These are phyloP conservation scores for Candida sakaeoensis DNA, from an alignment of 805 yeast species.

Conservation along the genomic window DNA sequence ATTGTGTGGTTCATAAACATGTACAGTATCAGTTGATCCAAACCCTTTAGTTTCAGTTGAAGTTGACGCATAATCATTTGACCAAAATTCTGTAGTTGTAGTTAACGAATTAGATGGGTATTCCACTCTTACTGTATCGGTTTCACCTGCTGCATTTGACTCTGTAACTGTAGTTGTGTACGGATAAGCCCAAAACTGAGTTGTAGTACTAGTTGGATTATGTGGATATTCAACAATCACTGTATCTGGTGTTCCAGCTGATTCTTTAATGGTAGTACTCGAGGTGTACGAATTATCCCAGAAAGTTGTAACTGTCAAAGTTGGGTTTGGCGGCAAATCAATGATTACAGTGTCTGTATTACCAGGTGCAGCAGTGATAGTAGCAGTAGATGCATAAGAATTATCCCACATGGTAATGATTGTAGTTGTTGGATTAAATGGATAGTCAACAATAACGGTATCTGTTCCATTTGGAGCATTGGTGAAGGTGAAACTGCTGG, in stretches of 20 bases:
- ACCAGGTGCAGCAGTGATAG: constrained; percentile 16
- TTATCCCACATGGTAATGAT: not conserved
- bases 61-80: not conserved
- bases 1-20: constrained; percentile 8
- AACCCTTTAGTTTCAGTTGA: constrained; percentile 6
- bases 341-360: constrained; percentile 16
- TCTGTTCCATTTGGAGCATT: constrained; percentile 3
- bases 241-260: constrained; percentile 2
- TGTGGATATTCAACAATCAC: constrained; percentile 12
- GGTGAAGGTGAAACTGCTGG: constrained; percentile 7
- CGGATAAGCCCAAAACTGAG: constrained; percentile 7
- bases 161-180: constrained; percentile 11
- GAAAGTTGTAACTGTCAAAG: constrained; percentile 5
- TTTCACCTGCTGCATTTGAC: constrained; percentile 9
- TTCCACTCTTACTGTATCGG: constrained; percentile 9
- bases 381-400: constrained; percentile 11
- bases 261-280: constrained; percentile 10
- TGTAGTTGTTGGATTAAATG: constrained; percentile 1
- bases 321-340: constrained; percentile 2
- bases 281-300: not conserved
- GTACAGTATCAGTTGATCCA: constrained; percentile 11
- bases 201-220: constrained; percentile 9
- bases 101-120: not conserved
- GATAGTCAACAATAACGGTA: constrained; percentile 5
- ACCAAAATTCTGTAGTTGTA: constrained; percentile 1